Evolutionary conservation across 2,329 filamentous ascomycete genomes (phyloP).

Genomic region (Penicillium sp.): DNA sequence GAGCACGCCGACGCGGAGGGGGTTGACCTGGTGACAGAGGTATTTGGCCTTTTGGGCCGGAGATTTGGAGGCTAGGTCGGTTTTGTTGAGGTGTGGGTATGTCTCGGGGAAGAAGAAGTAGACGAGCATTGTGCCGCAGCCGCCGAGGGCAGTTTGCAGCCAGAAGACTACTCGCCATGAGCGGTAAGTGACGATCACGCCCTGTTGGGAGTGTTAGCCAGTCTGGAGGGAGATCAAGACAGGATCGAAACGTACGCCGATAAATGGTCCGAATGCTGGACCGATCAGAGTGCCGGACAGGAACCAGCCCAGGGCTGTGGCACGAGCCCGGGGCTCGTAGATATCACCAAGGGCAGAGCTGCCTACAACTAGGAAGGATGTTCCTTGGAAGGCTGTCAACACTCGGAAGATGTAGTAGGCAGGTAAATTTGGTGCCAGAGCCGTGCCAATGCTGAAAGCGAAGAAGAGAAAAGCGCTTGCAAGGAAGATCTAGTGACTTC

Average conservation of each 20-base stretch:
- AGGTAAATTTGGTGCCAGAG: conserved; percentile 69
- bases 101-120: conserved; percentile 73
- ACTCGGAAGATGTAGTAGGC: conserved; percentile 75
- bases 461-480: conserved; percentile 66
- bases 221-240: not conserved
- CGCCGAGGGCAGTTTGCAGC: conserved; percentile 71
- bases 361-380: conserved; percentile 72
- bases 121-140: conserved; percentile 59
- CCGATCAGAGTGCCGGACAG: conserved; percentile 71
- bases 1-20: conserved; percentile 60
- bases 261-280: conserved; percentile 62
- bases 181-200: conserved; percentile 73
- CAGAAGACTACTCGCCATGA: conserved; percentile 77
- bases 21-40: conserved; percentile 67
- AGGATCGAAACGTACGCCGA: conserved; percentile 32
- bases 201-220: conserved; percentile 58
- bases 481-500: conserved; percentile 54
- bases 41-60: conserved; percentile 53
- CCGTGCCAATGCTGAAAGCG: conserved; percentile 70
- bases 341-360: conserved; percentile 69
- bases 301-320: conserved; percentile 74
- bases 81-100: conserved; percentile 64
- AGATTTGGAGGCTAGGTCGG: conserved; percentile 62
- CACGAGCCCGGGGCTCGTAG: conserved; percentile 67
- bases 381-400: conserved; percentile 73